Conservation (phyloP, 106 monocot genomes). For the Apostasia ramifera region DNA sequence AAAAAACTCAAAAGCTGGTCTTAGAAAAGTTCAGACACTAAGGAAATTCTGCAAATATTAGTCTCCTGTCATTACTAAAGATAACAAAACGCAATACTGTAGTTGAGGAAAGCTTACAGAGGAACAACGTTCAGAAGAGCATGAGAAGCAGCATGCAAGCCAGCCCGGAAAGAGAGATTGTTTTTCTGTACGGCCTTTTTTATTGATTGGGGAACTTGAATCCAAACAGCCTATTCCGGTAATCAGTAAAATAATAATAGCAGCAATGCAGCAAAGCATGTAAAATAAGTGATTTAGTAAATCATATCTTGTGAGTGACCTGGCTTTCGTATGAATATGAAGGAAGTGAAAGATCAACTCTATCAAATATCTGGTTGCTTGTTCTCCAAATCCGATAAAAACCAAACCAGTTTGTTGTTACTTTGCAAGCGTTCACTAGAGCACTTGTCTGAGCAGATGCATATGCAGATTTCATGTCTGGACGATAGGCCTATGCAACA, state of each 20-base stretch:
- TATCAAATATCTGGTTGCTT: constrained; percentile 70
- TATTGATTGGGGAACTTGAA: constrained; percentile 50
- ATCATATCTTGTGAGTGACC: constrained; percentile 20
- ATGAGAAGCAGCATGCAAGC: constrained; percentile 91
- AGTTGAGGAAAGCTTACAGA: constrained; percentile 36
- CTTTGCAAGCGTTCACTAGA: constrained; percentile 57
- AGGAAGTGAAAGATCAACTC: constrained; percentile 70
- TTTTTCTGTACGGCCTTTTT: constrained; percentile 48
- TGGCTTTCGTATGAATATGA: constrained; percentile 73
- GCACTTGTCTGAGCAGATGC: constrained; percentile 47
- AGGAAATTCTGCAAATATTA: too few species aligned
- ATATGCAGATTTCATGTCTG: constrained; percentile 12
- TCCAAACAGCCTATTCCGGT: constrained; percentile 67
- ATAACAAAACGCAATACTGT: not conserved
- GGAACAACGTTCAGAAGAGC: constrained; percentile 88
- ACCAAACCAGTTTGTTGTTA: constrained; percentile 92
- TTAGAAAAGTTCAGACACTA: too few species aligned
- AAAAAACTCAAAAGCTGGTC: too few species aligned
- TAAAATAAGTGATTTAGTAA: not conserved
- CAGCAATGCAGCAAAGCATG: not conserved
- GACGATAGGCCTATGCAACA: constrained; percentile 56
- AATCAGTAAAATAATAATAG: not conserved
- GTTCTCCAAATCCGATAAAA: constrained; percentile 69
- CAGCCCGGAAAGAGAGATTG: constrained; percentile 58
- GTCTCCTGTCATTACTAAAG: not conserved